phyloP scores from a whole-genome alignment of 2,329 filamentous ascomycete genomes.

The Phialophora chinensis region DNA sequence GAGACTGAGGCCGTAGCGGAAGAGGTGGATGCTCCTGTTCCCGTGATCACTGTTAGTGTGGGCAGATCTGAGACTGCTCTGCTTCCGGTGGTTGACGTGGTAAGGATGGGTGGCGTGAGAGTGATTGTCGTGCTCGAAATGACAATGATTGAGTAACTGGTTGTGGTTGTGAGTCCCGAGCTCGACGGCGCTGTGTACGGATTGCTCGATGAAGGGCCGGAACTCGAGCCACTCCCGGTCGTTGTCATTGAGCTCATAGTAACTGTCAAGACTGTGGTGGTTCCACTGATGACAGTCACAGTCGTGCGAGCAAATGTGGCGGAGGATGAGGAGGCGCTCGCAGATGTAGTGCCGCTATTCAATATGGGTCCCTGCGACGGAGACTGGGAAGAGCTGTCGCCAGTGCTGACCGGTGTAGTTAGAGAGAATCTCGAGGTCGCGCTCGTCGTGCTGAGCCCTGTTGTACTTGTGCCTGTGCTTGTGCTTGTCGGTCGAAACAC shows the following conservation, averaged over 20 bases:
- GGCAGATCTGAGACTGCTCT: slow-evolving; percentile 18
- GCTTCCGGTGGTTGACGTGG: not conserved
- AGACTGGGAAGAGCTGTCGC: slow-evolving; percentile 7
- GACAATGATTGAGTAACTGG: slow-evolving; percentile 30
- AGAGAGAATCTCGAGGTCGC: slow-evolving; percentile 20
- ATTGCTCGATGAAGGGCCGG: slow-evolving; percentile 8
- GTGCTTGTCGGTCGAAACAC: slow-evolving; percentile 33
- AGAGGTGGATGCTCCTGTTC: slow-evolving; percentile 5
- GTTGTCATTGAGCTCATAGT: slow-evolving; percentile 16
- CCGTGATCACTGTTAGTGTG: slow-evolving; percentile 30
- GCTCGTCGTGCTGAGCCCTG: slow-evolving; percentile 9
- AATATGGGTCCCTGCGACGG: slow-evolving; percentile 10
- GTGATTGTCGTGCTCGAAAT: slow-evolving; percentile 35
- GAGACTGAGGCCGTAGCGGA: slow-evolving; percentile 15
- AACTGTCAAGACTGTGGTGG: slow-evolving; percentile 14
- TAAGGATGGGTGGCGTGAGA: slow-evolving; percentile 10
- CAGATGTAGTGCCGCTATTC: slow-evolving; percentile 20
- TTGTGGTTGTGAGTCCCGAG: slow-evolving; percentile 6
- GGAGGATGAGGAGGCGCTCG: slow-evolving; percentile 12
- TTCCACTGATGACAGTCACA: slow-evolving; percentile 24
- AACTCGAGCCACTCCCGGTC: slow-evolving; percentile 11
- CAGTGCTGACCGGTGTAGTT: slow-evolving; percentile 19
- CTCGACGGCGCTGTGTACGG: slow-evolving; percentile 18
- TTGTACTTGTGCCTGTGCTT: slow-evolving; percentile 2
- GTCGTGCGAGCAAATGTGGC: slow-evolving; percentile 6